Percentiles rank a stretch among this genome's conserved stretches.
These are phyloP conservation scores for Solanum medicagineum DNA, from an alignment of 257 asterid genomes.

Conservation along the genomic window DNA sequence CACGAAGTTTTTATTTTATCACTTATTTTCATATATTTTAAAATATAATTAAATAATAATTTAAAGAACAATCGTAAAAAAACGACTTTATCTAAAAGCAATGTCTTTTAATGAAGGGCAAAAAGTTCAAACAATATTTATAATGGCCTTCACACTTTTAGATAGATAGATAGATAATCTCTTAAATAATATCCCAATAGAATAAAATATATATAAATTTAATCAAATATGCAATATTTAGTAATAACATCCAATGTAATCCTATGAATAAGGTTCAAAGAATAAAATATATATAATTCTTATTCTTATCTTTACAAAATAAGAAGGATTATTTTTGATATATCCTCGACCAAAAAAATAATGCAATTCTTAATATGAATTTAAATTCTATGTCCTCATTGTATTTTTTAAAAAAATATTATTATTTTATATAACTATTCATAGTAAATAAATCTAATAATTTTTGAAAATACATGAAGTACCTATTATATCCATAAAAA, in stretches of 20 bases:
- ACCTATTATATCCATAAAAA: neutral
- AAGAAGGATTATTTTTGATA: neutral
- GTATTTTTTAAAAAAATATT: neutral
- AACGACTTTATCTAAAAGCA: too few species aligned
- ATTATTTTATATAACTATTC: neutral
- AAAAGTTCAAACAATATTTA: too few species aligned
- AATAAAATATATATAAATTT: neutral
- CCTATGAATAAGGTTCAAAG: neutral
- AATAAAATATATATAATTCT: neutral
- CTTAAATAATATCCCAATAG: too few species aligned
- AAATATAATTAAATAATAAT: too few species aligned
- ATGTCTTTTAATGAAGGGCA: too few species aligned
- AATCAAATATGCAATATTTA: neutral
- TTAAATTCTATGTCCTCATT: neutral
- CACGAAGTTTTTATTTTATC: too few species aligned
- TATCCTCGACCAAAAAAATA: too few species aligned
- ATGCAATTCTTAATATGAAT: neutral
- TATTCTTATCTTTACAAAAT: neutral
- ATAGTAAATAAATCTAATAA: neutral
- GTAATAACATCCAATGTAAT: neutral
- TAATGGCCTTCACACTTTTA: too few species aligned
- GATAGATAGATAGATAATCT: too few species aligned
- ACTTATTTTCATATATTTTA: too few species aligned
- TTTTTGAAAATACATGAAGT: neutral
- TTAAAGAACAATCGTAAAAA: too few species aligned